Percentiles rank a stretch among this genome's conserved stretches.
Conservation (phyloP, 345 rosid species). For the Erysimum cheiranthoides region DNA sequence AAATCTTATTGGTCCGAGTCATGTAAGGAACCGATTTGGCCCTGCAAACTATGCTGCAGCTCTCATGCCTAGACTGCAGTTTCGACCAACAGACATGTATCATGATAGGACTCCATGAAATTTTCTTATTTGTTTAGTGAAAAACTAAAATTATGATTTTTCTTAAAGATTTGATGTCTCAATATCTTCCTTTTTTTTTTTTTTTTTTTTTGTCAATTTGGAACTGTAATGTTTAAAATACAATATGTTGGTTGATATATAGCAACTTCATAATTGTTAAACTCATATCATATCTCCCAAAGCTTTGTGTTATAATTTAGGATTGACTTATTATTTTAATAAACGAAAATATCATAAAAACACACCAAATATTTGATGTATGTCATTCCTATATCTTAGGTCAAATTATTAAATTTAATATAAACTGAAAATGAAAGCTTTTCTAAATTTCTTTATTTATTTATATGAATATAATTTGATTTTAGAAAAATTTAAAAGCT, state of each 20-base stretch:
- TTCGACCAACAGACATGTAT: neutral
- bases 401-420: too few relatives aligned
- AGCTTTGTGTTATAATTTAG: neutral
- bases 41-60: neutral
- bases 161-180: constrained; percentile 8
- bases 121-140: neutral
- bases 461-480: too few relatives aligned
- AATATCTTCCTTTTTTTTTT: too few relatives aligned
- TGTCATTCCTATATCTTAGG: too few relatives aligned
- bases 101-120: neutral
- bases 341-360: too few relatives aligned
- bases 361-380: too few relatives aligned
- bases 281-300: neutral
- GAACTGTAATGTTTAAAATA: neutral
- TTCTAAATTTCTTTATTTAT: too few relatives aligned
- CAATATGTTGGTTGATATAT: neutral
- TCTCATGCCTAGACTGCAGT: neutral
- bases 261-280: neutral
- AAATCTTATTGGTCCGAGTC: neutral
- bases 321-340: neutral
- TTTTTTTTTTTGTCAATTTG: neutral
- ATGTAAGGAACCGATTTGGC: too few relatives aligned
- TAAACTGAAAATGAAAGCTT: too few relatives aligned
- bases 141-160: neutral
- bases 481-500: too few relatives aligned